phyloP scores from a whole-genome alignment of 169 alveolate species.

The Condylostoma magnum region DNA sequence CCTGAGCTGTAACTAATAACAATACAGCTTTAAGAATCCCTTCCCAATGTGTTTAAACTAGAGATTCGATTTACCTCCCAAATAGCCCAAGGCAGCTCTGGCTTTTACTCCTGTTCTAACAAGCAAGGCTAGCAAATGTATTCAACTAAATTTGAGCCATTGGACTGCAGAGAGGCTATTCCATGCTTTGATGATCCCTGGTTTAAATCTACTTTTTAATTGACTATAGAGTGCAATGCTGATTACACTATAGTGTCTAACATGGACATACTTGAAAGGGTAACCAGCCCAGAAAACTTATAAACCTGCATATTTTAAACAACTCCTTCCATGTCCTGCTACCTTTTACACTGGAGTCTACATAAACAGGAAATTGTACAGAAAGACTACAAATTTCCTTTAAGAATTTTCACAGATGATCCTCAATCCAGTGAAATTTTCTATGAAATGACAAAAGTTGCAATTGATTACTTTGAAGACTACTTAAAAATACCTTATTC shows the following conservation, averaged over 20 bases:
- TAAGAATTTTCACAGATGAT: not conserved
- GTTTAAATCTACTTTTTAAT: not conserved
- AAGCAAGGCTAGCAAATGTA: not conserved
- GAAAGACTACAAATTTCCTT: not conserved
- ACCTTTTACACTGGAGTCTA: conserved; percentile 22
- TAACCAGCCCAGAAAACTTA: no score
- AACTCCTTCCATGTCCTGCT: conserved; percentile 11
- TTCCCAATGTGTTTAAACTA: no score
- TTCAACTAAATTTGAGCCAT: conserved; percentile 21
- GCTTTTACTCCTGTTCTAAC: no score
- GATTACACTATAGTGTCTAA: conserved; percentile 9
- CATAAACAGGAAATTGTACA: not conserved
- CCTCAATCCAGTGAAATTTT: not conserved
- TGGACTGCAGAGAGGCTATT: conserved; percentile 10
- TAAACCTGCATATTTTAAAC: not conserved
- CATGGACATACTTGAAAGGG: not conserved
- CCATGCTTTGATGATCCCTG: conserved; percentile 31
- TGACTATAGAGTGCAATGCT: not conserved
- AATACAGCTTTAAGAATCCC: no score
- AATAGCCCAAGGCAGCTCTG: no score
- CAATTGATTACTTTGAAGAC: not conserved
- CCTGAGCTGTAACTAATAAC: no score
- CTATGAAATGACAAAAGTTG: not conserved
- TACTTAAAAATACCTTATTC: not conserved
- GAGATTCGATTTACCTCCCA: no score